These are phyloP conservation scores for Ambrosia trifida DNA, from an alignment of 129 eudicot genomes.

Conservation along the genomic window DNA sequence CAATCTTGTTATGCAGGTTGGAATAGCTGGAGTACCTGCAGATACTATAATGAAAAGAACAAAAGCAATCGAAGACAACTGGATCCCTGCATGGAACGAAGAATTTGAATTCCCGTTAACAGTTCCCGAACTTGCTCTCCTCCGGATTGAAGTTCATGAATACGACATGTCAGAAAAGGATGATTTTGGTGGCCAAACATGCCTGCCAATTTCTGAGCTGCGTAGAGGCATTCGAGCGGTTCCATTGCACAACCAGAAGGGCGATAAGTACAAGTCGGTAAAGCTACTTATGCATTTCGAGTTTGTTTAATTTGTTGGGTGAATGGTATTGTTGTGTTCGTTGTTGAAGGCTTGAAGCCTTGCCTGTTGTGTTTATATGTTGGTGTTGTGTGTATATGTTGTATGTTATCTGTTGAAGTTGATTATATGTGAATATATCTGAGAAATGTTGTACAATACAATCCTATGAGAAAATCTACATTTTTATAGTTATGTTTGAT, in stretches of 20 bases:
- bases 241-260: constrained; percentile 64
- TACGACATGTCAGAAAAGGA: constrained; percentile 90
- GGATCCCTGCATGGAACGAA: constrained; percentile 95
- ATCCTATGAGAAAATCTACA: constrained; percentile 23
- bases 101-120: constrained; percentile 67
- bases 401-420: constrained; percentile 24
- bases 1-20: constrained; percentile 47
- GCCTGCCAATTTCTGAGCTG: constrained; percentile 80
- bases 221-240: constrained; percentile 82
- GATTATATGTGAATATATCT: constrained; percentile 28
- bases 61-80: constrained; percentile 70
- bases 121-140: constrained; percentile 86
- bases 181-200: constrained; percentile 90
- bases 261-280: constrained; percentile 66
- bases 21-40: constrained; percentile 87
- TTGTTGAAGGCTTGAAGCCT: neutral
- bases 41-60: constrained; percentile 84
- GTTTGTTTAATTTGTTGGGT: constrained; percentile 35
- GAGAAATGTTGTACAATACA: constrained; percentile 22
- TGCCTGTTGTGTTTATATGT: constrained; percentile 25
- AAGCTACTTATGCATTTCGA: constrained; percentile 87
- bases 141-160: constrained; percentile 86
- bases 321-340: constrained; percentile 1
- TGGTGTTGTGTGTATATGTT: constrained; percentile 21
- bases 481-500: constrained; percentile 10